These are phyloP conservation scores for Rhizopogon vinicolor DNA, from an alignment of 768 basidiomycete species.

Conservation along the genomic window DNA sequence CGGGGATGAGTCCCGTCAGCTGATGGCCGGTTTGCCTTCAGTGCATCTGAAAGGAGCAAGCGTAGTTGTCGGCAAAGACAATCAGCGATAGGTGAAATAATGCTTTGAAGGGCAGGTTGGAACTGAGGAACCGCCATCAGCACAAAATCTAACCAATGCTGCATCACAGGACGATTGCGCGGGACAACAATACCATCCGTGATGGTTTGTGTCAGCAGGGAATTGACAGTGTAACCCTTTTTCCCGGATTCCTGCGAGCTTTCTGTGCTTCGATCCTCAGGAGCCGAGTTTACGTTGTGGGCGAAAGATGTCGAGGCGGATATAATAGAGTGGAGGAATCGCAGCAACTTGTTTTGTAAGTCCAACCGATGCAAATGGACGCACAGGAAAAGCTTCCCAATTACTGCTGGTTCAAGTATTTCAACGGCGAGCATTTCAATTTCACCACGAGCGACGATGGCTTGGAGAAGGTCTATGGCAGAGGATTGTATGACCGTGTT, in stretches of 20 bases:
- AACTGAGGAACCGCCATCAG: constrained; percentile 88
- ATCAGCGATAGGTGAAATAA: constrained; percentile 72
- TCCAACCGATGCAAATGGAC: constrained; percentile 71
- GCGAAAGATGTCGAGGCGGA: constrained; percentile 48
- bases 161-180: constrained; percentile 74
- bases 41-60: constrained; percentile 48
- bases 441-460: constrained; percentile 79
- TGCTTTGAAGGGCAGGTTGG: constrained; percentile 60
- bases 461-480: constrained; percentile 78
- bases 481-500: constrained; percentile 70
- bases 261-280: constrained; percentile 29
- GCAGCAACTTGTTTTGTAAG: constrained; percentile 89
- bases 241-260: constrained; percentile 27
- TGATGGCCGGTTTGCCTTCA: constrained; percentile 35
- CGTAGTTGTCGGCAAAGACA: constrained; percentile 73
- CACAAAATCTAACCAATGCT: constrained; percentile 97
- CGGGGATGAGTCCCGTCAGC: constrained; percentile 40
- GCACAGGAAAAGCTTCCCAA: constrained; percentile 70
- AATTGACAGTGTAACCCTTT: constrained; percentile 51
- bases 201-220: constrained; percentile 72
- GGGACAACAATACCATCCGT: constrained; percentile 71
- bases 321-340: constrained; percentile 83
- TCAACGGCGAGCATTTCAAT: constrained; percentile 56
- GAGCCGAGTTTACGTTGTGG: constrained; percentile 21
- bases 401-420: constrained; percentile 62